A percentile compares a stretch with the other conserved stretches of the same genome.
phyloP scores from a whole-genome alignment of 208 protist species.

The Trypanosoma congolense region DNA sequence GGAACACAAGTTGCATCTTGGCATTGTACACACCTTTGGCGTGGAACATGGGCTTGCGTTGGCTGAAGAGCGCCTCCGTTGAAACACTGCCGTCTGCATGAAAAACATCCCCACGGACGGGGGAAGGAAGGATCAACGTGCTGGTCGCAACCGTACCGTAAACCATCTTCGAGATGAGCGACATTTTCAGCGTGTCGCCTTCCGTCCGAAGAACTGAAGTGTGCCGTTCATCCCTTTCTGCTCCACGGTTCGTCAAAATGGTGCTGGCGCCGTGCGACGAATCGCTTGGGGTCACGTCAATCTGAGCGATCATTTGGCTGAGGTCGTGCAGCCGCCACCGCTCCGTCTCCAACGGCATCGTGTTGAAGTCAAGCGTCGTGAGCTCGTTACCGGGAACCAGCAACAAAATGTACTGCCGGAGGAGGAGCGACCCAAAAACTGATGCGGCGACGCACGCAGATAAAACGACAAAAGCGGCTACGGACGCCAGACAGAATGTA shows the following conservation, averaged over 20 bases:
- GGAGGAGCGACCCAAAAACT: slow-evolving; percentile 19
- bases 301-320: slow-evolving; percentile 18
- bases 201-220: slow-evolving; percentile 16
- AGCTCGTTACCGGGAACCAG: slow-evolving; percentile 43
- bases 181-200: slow-evolving; percentile 45
- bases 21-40: slow-evolving; percentile 47
- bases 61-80: slow-evolving; percentile 45
- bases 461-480: slow-evolving; percentile 14
- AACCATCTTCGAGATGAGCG: slow-evolving; percentile 41
- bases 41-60: slow-evolving; percentile 55
- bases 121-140: slow-evolving; percentile 53
- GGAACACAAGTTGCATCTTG: slow-evolving; percentile 55
- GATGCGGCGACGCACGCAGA: slow-evolving; percentile 28
- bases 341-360: slow-evolving; percentile 52
- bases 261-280: neutral
- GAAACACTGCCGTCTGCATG: slow-evolving; percentile 45
- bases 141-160: slow-evolving; percentile 53
- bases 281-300: neutral
- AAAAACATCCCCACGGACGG: slow-evolving; percentile 36
- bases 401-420: slow-evolving; percentile 38
- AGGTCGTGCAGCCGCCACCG: slow-evolving; percentile 41
- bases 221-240: slow-evolving; percentile 4
- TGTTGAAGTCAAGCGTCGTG: slow-evolving; percentile 51
- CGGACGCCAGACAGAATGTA: neutral
- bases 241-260: neutral